Evolutionary conservation across 495 filamentous ascomycete species (phyloP).

Genomic region (Eremomyces bilateralis): DNA sequence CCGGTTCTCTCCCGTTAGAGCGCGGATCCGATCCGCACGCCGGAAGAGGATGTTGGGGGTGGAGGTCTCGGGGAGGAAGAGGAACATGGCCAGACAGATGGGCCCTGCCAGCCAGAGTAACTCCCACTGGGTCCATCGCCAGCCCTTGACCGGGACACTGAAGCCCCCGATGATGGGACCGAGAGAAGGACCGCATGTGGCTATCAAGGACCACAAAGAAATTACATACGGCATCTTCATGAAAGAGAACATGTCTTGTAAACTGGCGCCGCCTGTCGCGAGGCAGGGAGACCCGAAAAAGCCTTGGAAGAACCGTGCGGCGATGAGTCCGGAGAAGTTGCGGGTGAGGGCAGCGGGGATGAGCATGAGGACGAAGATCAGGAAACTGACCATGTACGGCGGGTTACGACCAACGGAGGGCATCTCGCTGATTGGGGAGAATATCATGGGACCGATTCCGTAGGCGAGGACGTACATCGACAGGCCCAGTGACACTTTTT

Average conservation of each 20-base stretch:
- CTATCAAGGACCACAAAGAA: constrained; percentile 24
- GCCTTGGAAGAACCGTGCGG: constrained; percentile 27
- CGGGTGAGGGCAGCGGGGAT: constrained; percentile 24
- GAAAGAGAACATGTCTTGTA: constrained; percentile 29
- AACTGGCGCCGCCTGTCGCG: constrained; percentile 24
- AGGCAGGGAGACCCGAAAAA: constrained; percentile 21
- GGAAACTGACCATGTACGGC: constrained; percentile 21
- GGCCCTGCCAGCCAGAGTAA: constrained; percentile 24
- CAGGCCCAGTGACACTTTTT: constrained; percentile 24
- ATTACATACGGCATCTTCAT: constrained; percentile 29
- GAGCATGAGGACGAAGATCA: constrained; percentile 23
- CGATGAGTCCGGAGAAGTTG: constrained; percentile 24
- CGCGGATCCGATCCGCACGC: constrained; percentile 28
- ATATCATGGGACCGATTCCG: constrained; percentile 24
- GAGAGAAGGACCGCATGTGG: constrained; percentile 25
- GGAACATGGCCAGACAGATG: constrained; percentile 24
- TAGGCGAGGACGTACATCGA: constrained; percentile 30
- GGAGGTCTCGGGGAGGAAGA: constrained; percentile 32
- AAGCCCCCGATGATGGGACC: constrained; percentile 40
- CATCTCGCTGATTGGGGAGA: constrained; percentile 23
- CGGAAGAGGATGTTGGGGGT: constrained; percentile 28
- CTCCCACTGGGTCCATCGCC: constrained; percentile 19
- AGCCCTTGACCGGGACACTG: constrained; percentile 26
- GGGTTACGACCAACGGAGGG: constrained; percentile 23
- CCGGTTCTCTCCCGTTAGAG: constrained; percentile 12